These are phyloP conservation scores for Evansstolkia leycettana DNA, from an alignment of 495 filamentous ascomycete species.

Conservation along the genomic window DNA sequence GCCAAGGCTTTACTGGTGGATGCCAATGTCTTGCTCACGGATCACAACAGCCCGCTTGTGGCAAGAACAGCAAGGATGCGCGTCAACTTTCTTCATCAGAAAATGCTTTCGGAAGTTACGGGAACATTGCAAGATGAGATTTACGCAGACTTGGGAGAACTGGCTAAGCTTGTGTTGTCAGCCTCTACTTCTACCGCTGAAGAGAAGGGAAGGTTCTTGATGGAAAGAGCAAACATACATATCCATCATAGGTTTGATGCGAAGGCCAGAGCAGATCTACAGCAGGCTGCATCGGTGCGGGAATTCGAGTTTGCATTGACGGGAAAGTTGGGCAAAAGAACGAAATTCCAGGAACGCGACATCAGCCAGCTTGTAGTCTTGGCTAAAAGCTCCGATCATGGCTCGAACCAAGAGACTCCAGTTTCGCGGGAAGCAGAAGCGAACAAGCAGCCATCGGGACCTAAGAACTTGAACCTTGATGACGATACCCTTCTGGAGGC, in stretches of 20 bases:
- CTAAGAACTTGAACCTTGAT: conserved; percentile 62
- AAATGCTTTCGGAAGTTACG: conserved; percentile 68
- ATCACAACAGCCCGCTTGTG: conserved; percentile 24
- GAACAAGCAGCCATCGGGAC: conserved; percentile 22
- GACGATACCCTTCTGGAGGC: conserved; percentile 89
- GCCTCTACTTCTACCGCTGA: conserved; percentile 17
- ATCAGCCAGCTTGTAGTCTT: conserved; percentile 86
- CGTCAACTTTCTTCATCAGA: conserved; percentile 77
- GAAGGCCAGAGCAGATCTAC: conserved; percentile 60
- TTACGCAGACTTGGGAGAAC: conserved; percentile 33
- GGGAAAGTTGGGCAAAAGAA: conserved; percentile 80
- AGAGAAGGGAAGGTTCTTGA: conserved; percentile 48
- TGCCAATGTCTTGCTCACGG: conserved; percentile 27
- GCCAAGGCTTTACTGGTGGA: conserved; percentile 55
- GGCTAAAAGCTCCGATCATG: conserved; percentile 51
- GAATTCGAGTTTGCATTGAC: conserved; percentile 75
- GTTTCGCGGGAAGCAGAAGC: not conserved
- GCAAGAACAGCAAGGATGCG: conserved; percentile 42
- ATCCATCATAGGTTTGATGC: conserved; percentile 75
- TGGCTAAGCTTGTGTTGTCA: conserved; percentile 31
- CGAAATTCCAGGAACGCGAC: conserved; percentile 81
- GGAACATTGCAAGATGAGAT: conserved; percentile 48
- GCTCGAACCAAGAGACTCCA: not conserved
- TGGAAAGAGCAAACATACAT: conserved; percentile 74
- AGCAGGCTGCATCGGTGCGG: conserved; percentile 46